A percentile compares a stretch with the other conserved stretches of the same genome.
phyloP scores from a whole-genome alignment of 1,284 basidiomycete species.

The Ceratobasidium sp. region DNA sequence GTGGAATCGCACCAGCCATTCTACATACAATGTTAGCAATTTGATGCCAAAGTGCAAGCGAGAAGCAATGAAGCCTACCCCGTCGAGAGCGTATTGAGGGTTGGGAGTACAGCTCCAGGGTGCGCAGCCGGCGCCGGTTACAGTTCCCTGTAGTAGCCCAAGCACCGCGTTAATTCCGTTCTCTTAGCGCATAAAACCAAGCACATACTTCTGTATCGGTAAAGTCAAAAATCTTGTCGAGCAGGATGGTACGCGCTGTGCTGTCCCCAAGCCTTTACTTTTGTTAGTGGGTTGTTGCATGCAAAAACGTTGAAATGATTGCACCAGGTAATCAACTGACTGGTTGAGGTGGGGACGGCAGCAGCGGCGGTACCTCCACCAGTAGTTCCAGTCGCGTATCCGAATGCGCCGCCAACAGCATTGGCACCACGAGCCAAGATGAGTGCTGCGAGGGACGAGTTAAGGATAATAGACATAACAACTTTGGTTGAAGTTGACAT shows the following conservation, averaged over 20 bases:
- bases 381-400: constrained; percentile 54
- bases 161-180: neutral
- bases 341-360: constrained; percentile 54
- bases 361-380: constrained; percentile 57
- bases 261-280: constrained; percentile 52
- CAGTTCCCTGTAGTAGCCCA: constrained; percentile 45
- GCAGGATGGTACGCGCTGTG: constrained; percentile 56
- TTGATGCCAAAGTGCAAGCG: neutral
- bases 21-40: constrained; percentile 1
- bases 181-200: neutral
- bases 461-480: constrained; percentile 12
- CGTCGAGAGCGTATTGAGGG: constrained; percentile 56
- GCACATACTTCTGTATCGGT: constrained; percentile 48
- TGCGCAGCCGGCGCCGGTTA: constrained; percentile 50
- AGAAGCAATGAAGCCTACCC: constrained; percentile 12
- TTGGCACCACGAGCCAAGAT: constrained; percentile 23
- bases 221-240: constrained; percentile 57
- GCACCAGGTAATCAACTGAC: constrained; percentile 54
- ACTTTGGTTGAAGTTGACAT: too few relatives aligned
- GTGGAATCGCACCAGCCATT: neutral
- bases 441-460: neutral
- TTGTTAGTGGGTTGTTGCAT: neutral
- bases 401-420: constrained; percentile 53
- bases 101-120: constrained; percentile 56
- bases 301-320: neutral